These are phyloP conservation scores for Neostapfia colusana DNA, from an alignment of 176 grass and related monocot genomes.

Conservation along the genomic window DNA sequence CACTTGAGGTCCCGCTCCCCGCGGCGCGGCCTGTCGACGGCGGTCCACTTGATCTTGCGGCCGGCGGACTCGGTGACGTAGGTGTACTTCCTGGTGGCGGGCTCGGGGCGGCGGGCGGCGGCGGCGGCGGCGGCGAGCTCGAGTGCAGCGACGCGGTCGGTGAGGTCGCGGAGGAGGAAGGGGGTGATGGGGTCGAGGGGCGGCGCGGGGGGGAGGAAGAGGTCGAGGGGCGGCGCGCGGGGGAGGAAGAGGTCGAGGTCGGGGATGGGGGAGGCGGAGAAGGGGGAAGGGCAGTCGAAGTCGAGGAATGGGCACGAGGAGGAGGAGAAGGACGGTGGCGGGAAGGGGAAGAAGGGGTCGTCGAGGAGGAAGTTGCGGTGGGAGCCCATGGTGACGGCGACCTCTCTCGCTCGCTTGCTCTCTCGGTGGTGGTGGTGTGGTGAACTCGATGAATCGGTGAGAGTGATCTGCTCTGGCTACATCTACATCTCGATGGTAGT, in stretches of 20 bases:
- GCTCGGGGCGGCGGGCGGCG: slow-evolving; percentile 20
- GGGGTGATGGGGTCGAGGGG: slow-evolving; percentile 5
- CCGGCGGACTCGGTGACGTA: slow-evolving; percentile 57
- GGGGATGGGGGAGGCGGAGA: slow-evolving; percentile 23
- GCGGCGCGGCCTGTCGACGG: slow-evolving; percentile 48
- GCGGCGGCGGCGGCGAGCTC: slow-evolving; percentile 56
- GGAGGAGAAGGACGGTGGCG: slow-evolving; percentile 14
- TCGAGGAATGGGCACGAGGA: slow-evolving; percentile 25
- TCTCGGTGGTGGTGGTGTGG: neutral
- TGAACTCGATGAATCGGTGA: neutral
- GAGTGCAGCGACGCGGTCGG: slow-evolving; percentile 59
- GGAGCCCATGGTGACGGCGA: slow-evolving; percentile 36
- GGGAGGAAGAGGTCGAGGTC: neutral
- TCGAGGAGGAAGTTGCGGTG: slow-evolving; percentile 44
- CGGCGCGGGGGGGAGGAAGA: neutral
- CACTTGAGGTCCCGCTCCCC: slow-evolving; percentile 53
- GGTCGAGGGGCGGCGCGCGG: neutral
- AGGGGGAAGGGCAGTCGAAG: slow-evolving; percentile 3
- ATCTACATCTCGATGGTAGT: too few species aligned
- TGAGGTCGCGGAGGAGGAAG: slow-evolving; percentile 62
- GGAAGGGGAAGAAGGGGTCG: slow-evolving; percentile 41
- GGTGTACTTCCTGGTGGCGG: slow-evolving; percentile 53
- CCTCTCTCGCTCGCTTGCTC: too few species aligned
- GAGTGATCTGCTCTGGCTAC: too few species aligned
- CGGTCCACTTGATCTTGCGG: slow-evolving; percentile 74